These are phyloP conservation scores for Eutypa lata DNA, from an alignment of 2,329 filamentous ascomycete genomes.

Conservation along the genomic window DNA sequence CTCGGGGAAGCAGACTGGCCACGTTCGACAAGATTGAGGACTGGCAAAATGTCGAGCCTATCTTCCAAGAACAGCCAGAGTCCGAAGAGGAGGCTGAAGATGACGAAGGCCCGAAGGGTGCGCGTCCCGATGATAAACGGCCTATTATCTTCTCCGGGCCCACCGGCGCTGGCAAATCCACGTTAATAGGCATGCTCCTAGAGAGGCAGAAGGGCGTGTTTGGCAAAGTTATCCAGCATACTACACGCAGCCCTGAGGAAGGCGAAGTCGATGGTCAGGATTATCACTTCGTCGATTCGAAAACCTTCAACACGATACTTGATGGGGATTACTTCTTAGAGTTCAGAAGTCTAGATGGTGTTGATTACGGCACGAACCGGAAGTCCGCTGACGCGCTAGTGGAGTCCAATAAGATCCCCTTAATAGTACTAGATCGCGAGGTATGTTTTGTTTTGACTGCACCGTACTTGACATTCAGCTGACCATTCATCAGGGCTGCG, in stretches of 20 bases:
- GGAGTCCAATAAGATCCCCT: constrained; percentile 56
- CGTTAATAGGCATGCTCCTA: constrained; percentile 60
- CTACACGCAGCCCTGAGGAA: constrained; percentile 47
- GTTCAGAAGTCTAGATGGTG: constrained; percentile 46
- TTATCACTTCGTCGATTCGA: constrained; percentile 55
- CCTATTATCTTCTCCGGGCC: constrained; percentile 68
- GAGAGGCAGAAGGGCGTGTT: constrained; percentile 65
- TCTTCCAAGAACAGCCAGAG: constrained; percentile 47
- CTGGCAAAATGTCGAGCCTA: constrained; percentile 63
- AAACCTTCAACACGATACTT: constrained; percentile 54
- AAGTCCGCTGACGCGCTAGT: constrained; percentile 50
- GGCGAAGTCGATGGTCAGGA: constrained; percentile 50
- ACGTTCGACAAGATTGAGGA: constrained; percentile 87
- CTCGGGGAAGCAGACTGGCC: constrained; percentile 68
- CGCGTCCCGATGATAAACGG: constrained; percentile 42
- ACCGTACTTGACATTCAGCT: not conserved
- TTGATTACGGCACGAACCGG: constrained; percentile 54
- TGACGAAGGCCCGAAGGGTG: constrained; percentile 30
- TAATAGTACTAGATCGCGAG: constrained; percentile 51
- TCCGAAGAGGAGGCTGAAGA: constrained; percentile 31
- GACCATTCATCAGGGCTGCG: constrained; percentile 41
- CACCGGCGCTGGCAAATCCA: constrained; percentile 59
- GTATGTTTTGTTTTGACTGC: constrained; percentile 34
- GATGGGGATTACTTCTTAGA: constrained; percentile 60
- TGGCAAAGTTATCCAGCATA: constrained; percentile 53